These are phyloP conservation scores for Epichloe baconii DNA, from an alignment of 2,329 filamentous ascomycete genomes.

Conservation along the genomic window DNA sequence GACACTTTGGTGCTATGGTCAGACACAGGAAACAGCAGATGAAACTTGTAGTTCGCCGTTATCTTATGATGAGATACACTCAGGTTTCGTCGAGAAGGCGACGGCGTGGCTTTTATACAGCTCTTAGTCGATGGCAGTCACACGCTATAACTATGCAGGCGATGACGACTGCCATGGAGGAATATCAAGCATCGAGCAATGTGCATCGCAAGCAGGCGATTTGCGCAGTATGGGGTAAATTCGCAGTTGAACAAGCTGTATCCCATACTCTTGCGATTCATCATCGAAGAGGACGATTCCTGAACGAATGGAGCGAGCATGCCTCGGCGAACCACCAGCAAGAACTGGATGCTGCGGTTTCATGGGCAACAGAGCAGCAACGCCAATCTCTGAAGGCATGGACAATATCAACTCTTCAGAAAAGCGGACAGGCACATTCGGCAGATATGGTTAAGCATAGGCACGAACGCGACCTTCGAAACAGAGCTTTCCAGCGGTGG, in stretches of 20 bases:
- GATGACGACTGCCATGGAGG: constrained; percentile 8
- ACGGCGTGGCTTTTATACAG: constrained; percentile 19
- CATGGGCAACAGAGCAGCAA: constrained; percentile 20
- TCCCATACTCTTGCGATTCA: not conserved
- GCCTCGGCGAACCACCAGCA: constrained; percentile 12
- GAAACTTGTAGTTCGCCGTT: constrained; percentile 17
- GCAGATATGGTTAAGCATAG: constrained; percentile 20
- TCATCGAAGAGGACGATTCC: constrained; percentile 5
- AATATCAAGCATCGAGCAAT: constrained; percentile 8
- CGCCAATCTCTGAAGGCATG: constrained; percentile 22
- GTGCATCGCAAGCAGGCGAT: constrained; percentile 4
- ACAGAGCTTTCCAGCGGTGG: constrained; percentile 20
- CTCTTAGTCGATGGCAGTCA: constrained; percentile 19
- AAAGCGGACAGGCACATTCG: constrained; percentile 24
- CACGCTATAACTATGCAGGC: constrained; percentile 6
- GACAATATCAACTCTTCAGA: constrained; percentile 24
- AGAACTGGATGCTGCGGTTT: constrained; percentile 16
- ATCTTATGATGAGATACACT: constrained; percentile 23
- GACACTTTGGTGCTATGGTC: constrained; percentile 14
- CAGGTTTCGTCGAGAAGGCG: constrained; percentile 20
- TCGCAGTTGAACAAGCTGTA: not conserved
- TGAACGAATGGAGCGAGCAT: constrained; percentile 9
- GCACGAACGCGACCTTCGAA: constrained; percentile 19
- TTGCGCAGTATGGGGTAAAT: constrained; percentile 12
- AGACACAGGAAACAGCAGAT: constrained; percentile 14